These are phyloP conservation scores for Coriaria nepalensis DNA, from an alignment of 306 rosid species.

Conservation along the genomic window DNA sequence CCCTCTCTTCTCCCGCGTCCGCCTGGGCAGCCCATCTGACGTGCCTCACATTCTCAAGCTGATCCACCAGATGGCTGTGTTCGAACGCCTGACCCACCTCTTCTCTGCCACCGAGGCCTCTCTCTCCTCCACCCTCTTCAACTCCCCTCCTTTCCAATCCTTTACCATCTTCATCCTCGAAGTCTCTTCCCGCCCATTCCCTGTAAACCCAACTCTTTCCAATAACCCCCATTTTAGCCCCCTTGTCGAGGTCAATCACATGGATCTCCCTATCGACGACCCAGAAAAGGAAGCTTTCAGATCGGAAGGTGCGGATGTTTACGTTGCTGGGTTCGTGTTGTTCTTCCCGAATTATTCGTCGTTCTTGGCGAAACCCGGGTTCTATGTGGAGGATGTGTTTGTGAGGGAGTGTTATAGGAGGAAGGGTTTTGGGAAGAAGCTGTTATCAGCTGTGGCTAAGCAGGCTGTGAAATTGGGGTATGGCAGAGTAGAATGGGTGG, in stretches of 20 bases:
- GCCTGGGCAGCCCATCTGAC: conserved; percentile 46
- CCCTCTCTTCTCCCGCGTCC: conserved; percentile 63
- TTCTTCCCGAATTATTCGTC: conserved; percentile 72
- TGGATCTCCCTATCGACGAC: conserved; percentile 51
- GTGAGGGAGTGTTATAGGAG: conserved; percentile 74
- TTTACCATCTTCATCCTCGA: conserved; percentile 75
- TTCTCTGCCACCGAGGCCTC: conserved; percentile 57
- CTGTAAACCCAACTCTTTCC: neutral
- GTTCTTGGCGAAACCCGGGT: conserved; percentile 56
- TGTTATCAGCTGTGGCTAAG: conserved; percentile 57
- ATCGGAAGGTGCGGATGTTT: conserved; percentile 9
- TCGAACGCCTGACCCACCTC: conserved; percentile 56
- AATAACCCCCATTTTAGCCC: conserved; percentile 27
- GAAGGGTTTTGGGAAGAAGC: conserved; percentile 57
- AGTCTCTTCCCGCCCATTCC: conserved; percentile 42
- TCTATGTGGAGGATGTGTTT: conserved; percentile 64
- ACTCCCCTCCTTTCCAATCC: conserved; percentile 51
- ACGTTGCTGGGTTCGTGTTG: conserved; percentile 54
- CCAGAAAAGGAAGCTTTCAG: conserved; percentile 35
- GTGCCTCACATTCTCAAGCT: conserved; percentile 76
- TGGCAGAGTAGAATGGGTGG: conserved; percentile 82
- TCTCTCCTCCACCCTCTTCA: conserved; percentile 55
- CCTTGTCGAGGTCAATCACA: conserved; percentile 7
- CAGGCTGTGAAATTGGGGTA: conserved; percentile 89
- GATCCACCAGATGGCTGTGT: conserved; percentile 72